Evolutionary conservation across 2,329 filamentous ascomycete genomes (phyloP), one percentile per base, ranked within the genome.

Genomic region (Knufia fluminis): DNA sequence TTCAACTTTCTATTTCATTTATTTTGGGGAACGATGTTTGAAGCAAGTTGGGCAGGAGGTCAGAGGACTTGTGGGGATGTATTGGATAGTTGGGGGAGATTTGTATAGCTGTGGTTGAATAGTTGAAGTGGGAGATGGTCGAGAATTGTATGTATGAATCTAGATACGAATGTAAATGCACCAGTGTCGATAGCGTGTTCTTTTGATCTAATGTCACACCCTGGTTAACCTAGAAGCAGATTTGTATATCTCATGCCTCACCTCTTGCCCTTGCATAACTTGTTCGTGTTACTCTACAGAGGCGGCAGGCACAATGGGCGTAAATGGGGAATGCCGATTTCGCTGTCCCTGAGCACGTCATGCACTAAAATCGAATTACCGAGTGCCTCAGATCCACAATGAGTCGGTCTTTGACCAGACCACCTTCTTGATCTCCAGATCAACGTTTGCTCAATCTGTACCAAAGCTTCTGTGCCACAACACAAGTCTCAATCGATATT

Each of bases 321-420:
- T 6, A 36, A 14, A 7, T 6, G n/a, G n/a, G 16, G n/a, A 17
- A 6, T 36, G 16, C 38, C 38, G 38, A 41, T n/a, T 9, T 23
- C 38, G 38, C 38, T 39, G 16, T 46, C 44, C 16, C 19, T 46
- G 44, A 46, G 44, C 44, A 46, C 44, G 44, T 46, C 44, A 46
- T 46, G 24, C 42, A 22, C 42, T 33, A 45, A 33, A 9, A 7
- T 4, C 12, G 3, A 20, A 12, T 33, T 32, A 12, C 24, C 32
- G 17, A 19, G 6, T 22, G 16, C 28, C 31, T 22, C 33, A 46
- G 31, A 22, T 36, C 33, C 42, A 45, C 19, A 24, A 38, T 19
- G 16, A 24, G 33, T 32, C 31, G 6, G 32, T 12, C 24, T 45
- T 32, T 20, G 14, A 22, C 12, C 28, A 45, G 42, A 31, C 14